Conservation (phyloP, 805 yeast genomes). For the Lachancea kluyveri region DNA sequence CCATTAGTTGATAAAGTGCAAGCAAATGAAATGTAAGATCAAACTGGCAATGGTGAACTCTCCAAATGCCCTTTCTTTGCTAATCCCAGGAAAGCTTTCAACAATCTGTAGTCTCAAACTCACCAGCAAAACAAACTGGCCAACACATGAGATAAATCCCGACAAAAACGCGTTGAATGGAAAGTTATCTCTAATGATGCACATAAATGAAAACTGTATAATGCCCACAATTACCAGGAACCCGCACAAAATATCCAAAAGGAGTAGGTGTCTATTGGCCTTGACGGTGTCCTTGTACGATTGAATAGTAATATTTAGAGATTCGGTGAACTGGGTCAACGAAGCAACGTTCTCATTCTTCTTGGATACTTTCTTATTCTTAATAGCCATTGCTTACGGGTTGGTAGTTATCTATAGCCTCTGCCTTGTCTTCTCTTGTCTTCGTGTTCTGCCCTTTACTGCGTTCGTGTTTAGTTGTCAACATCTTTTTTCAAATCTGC, state of each 20-base stretch:
- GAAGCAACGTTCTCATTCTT: slow-evolving; percentile 8
- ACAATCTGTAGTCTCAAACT: slow-evolving; percentile 70
- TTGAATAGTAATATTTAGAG: slow-evolving; percentile 18
- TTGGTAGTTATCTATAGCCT: too few relatives aligned
- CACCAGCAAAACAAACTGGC: slow-evolving; percentile 88
- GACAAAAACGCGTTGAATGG: slow-evolving; percentile 97
- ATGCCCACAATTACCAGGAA: slow-evolving; percentile 71
- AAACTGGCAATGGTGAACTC: slow-evolving; percentile 86
- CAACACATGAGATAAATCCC: slow-evolving; percentile 88
- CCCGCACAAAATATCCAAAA: slow-evolving; percentile 71
- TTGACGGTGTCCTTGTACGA: slow-evolving; percentile 26
- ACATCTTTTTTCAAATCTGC: too few relatives aligned
- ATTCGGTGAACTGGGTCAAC: slow-evolving; percentile 20
- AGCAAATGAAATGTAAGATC: slow-evolving; percentile 79
- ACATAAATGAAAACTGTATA: slow-evolving; percentile 71
- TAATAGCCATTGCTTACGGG: too few relatives aligned
- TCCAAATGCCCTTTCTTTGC: slow-evolving; percentile 67
- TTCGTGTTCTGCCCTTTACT: too few relatives aligned
- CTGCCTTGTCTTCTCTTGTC: too few relatives aligned
- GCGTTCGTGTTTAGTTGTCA: too few relatives aligned
- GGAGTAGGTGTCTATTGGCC: slow-evolving; percentile 41
- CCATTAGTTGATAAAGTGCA: slow-evolving; percentile 92
- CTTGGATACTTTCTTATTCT: slow-evolving; percentile 1
- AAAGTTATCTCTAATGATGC: slow-evolving; percentile 70
- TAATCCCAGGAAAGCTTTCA: slow-evolving; percentile 37